phyloP scores from a whole-genome alignment of 257 asterid species.

The Nicotiana sylvestris region DNA sequence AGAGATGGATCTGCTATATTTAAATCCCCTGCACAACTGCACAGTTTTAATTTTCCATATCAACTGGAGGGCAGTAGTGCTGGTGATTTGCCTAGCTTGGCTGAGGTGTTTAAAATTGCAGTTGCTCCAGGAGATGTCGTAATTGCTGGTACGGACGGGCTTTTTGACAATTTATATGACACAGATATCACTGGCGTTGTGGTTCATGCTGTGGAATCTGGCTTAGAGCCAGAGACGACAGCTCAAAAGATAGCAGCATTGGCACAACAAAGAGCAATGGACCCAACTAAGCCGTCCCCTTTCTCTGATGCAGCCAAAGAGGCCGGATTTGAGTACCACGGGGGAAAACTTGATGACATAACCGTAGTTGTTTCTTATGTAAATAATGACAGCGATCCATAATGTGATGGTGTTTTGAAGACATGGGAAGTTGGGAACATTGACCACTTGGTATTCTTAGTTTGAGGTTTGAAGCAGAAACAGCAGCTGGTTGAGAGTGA shows the following conservation, averaged over 20 bases:
- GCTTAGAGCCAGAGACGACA: constrained; percentile 11
- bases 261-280: constrained; percentile 17
- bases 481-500: background rate
- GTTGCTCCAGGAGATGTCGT: constrained; percentile 20
- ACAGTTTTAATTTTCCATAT: constrained; percentile 8
- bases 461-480: background rate
- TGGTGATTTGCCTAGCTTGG: constrained; percentile 11
- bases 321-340: constrained; percentile 6
- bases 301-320: constrained; percentile 18
- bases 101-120: constrained; percentile 9
- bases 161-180: constrained; percentile 19
- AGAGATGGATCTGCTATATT: background rate
- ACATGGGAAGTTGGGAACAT: background rate
- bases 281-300: constrained; percentile 8
- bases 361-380: background rate
- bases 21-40: constrained; percentile 15
- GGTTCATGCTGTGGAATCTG: constrained; percentile 11
- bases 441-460: background rate
- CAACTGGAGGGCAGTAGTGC: constrained; percentile 11
- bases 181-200: background rate
- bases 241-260: constrained; percentile 19
- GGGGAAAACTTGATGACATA: constrained; percentile 21
- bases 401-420: background rate
- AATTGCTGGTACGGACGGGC: constrained; percentile 15
- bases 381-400: background rate